A percentile compares a stretch with the other conserved stretches of the same genome.
Evolutionary conservation across 1,284 basidiomycete genomes (phyloP).

Genomic region (Albatrellus sp.): DNA sequence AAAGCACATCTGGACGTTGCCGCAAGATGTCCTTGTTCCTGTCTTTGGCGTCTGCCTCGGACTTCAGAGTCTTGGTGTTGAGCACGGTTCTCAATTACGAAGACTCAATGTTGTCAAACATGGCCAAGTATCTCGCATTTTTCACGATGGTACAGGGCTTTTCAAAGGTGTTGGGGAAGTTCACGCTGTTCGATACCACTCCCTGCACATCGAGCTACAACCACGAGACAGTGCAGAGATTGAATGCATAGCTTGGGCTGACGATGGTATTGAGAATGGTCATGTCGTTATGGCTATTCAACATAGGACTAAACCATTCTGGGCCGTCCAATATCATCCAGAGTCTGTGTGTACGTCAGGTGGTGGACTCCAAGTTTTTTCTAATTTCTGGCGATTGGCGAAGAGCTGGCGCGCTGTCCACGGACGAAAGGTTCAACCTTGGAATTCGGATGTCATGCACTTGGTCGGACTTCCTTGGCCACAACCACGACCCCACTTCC

Average conservation of each 20-base stretch:
- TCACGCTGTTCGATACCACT: conserved; percentile 80
- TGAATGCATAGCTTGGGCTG: conserved; percentile 53
- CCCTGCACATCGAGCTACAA: conserved; percentile 45
- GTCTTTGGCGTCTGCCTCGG: conserved; percentile 89
- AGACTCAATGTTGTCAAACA: conserved; percentile 59
- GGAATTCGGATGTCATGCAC: conserved; percentile 24
- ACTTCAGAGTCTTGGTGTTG: conserved; percentile 78
- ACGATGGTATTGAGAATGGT: conserved; percentile 55
- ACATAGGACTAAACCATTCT: conserved; percentile 66
- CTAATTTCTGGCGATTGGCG: conserved; percentile 62
- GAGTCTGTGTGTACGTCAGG: conserved; percentile 64
- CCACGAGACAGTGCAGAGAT: conserved; percentile 27
- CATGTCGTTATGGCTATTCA: conserved; percentile 56
- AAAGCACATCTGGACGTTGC: conserved; percentile 51
- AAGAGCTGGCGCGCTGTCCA: conserved; percentile 34
- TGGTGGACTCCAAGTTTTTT: conserved; percentile 50
- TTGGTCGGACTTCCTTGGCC: conserved; percentile 47
- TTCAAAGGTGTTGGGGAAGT: conserved; percentile 52
- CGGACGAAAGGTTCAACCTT: conserved; percentile 25
- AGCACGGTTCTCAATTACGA: conserved; percentile 54
- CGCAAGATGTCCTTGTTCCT: conserved; percentile 43
- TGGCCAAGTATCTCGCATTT: conserved; percentile 65
- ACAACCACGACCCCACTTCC: conserved; percentile 17
- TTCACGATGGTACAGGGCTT: conserved; percentile 43
- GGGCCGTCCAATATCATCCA: conserved; percentile 95